Conservation (phyloP, 2,329 filamentous ascomycete species). For the Triangularia verruculosa region DNA sequence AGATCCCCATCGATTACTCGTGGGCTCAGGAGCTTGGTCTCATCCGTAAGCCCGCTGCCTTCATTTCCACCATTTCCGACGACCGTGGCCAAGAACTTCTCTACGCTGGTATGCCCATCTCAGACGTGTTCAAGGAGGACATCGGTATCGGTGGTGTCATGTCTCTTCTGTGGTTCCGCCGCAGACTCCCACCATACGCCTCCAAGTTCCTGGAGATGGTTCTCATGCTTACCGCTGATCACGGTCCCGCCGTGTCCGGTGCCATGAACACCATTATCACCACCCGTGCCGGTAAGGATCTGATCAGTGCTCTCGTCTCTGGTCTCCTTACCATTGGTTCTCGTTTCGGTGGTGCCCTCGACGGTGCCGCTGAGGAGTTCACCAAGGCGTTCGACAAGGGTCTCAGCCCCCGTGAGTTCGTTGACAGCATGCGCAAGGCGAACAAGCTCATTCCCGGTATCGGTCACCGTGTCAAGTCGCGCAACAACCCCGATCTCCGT, state of each 20-base stretch:
- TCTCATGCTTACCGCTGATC: conserved; percentile 98
- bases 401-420: conserved; percentile 96
- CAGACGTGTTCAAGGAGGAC: conserved; percentile 98
- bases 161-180: conserved; percentile 99
- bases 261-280: conserved; percentile 99
- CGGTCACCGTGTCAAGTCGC: conserved; percentile 98
- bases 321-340: conserved; percentile 98
- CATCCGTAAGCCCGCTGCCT: conserved; percentile 98
- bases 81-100: conserved; percentile 99
- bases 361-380: conserved; percentile 98
- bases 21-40: conserved; percentile 99
- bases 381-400: conserved; percentile 97
- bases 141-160: conserved; percentile 99
- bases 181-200: conserved; percentile 90
- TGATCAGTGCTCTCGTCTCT: conserved; percentile 91
- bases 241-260: conserved; percentile 97
- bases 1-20: conserved; percentile 99
- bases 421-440: conserved; percentile 98
- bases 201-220: conserved; percentile 99
- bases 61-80: conserved; percentile 99
- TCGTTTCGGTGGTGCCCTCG: conserved; percentile 95
- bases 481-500: conserved; percentile 99
- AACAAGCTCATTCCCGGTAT: conserved; percentile 99
- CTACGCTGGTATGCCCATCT: conserved; percentile 99
- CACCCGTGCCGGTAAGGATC: conserved; percentile 96